These are phyloP conservation scores for Ophiocordyceps polyrhachis-furcata DNA, from an alignment of 2,329 filamentous ascomycete species.

Conservation along the genomic window DNA sequence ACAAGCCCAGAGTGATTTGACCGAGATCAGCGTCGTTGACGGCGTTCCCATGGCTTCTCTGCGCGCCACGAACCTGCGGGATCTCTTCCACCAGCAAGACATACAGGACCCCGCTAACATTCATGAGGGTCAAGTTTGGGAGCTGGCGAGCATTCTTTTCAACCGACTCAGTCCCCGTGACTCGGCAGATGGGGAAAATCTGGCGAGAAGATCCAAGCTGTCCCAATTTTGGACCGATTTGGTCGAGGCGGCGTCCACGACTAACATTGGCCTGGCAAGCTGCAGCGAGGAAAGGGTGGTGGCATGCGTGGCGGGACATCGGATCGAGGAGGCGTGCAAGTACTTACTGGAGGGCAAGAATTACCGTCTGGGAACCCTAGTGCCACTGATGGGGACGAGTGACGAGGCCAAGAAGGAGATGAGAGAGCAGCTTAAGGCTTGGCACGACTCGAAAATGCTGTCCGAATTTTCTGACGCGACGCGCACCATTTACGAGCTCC, in stretches of 20 bases:
- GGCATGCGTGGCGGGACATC: constrained; percentile 58
- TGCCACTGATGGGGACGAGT: constrained; percentile 65
- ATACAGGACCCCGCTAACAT: constrained; percentile 24
- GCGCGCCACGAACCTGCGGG: constrained; percentile 15
- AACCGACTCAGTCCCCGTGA: constrained; percentile 38
- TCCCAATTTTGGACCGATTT: constrained; percentile 47
- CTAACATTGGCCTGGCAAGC: constrained; percentile 36
- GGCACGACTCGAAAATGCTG: constrained; percentile 66
- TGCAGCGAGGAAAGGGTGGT: constrained; percentile 70
- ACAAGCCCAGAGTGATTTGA: constrained; percentile 33
- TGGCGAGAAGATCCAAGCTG: constrained; percentile 42
- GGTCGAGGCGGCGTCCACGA: constrained; percentile 39
- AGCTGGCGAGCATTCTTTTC: constrained; percentile 72
- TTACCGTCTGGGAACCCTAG: constrained; percentile 65
- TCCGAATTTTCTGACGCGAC: constrained; percentile 75
- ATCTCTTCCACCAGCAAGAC: constrained; percentile 22
- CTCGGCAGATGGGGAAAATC: constrained; percentile 18
- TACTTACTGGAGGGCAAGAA: constrained; percentile 58
- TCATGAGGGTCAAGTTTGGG: constrained; percentile 66
- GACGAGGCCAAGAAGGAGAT: constrained; percentile 54
- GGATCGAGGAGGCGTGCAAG: constrained; percentile 67
- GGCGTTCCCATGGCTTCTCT: constrained; percentile 42
- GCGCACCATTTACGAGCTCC: constrained; percentile 73
- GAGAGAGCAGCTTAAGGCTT: constrained; percentile 60
- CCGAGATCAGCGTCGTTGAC: constrained; percentile 32